Evolutionary conservation across 805 yeast genomes (phyloP), one percentile per base, ranked within the genome.

Genomic region (Zygotorulaspora chibaensis): DNA sequence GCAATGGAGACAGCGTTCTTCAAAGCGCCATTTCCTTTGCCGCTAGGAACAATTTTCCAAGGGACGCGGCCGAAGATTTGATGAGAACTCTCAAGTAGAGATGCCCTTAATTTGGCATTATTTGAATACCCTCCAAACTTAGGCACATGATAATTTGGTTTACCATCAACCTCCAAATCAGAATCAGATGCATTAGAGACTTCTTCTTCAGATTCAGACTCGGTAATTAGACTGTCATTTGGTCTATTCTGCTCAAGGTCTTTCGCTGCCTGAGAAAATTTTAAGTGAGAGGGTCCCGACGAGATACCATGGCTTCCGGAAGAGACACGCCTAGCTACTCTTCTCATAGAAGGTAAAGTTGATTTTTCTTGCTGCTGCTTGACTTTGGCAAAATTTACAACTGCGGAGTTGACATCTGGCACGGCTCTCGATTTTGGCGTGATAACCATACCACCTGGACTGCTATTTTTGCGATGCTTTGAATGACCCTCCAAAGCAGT

Each of bases 11-110:
- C 77, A 0, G 98, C 96, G 54, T 93, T 91, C 50, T 79, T 78
- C 57, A 93, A 74, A 8, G 96, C 93, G 27, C 90, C 95, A 59
- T 93, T 93, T 7, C 97, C 96, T 53, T 81, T 81, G 7, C 68
- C 73, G 35, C 81, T 77, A n/a, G 76, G 76, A 2, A 80, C 83
- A 23, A 90, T 79, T 34, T 73, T 70, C 95, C 96, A 88, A 3
- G 87, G 84, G 5, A 87, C 80, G 13, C 61, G 61, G 11, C 67
- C 67, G 56, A 72, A 73, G 28, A 72, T 60, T 46, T 68, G 66
- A 17, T 61, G 64, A 11, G 69, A 59, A 29, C 62, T 61, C 20
- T 55, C 55, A 16, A 80, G 64, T n/a, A 74, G 38, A 3, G 58
- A 47, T 17, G 56, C 56, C 47, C 57, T 68, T 41, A 75, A 73